phyloP scores from a whole-genome alignment of 495 filamentous ascomycete species.

The Penicillium argentinense region DNA sequence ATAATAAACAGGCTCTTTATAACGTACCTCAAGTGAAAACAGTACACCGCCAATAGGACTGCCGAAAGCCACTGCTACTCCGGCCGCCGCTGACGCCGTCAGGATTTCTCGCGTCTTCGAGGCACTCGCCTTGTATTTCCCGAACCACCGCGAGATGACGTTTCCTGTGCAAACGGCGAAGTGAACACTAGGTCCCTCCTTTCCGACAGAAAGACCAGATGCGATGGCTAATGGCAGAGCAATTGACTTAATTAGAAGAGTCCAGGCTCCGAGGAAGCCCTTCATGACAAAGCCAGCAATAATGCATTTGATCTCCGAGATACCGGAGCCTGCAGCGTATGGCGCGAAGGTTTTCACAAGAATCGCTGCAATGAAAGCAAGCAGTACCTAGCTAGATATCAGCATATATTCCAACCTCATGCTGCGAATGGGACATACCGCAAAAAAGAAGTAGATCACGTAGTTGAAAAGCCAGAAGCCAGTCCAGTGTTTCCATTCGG shows the following conservation, averaged over 20 bases:
- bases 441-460: conserved; percentile 83
- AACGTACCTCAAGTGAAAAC: conserved; percentile 80
- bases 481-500: conserved; percentile 90
- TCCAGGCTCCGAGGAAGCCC: conserved; percentile 91
- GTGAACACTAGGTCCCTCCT: conserved; percentile 97
- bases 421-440: conserved; percentile 51
- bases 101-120: conserved; percentile 94
- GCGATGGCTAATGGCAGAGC: conserved; percentile 89
- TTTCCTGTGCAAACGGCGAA: conserved; percentile 98
- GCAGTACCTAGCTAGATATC: conserved; percentile 59
- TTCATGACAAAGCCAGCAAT: conserved; percentile 99
- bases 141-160: conserved; percentile 90
- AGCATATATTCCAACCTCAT: background rate
- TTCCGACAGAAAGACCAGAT: conserved; percentile 92
- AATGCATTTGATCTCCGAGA: conserved; percentile 99
- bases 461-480: conserved; percentile 78
- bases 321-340: conserved; percentile 95
- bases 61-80: conserved; percentile 95
- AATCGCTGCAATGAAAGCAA: conserved; percentile 77
- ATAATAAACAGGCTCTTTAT: background rate
- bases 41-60: conserved; percentile 96
- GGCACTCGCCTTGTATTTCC: conserved; percentile 90
- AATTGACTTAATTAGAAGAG: conserved; percentile 90
- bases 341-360: conserved; percentile 93
- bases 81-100: conserved; percentile 90